phyloP scores from a whole-genome alignment of 371 early-diverging fungal genomes.

The Mucor velutinosus region DNA sequence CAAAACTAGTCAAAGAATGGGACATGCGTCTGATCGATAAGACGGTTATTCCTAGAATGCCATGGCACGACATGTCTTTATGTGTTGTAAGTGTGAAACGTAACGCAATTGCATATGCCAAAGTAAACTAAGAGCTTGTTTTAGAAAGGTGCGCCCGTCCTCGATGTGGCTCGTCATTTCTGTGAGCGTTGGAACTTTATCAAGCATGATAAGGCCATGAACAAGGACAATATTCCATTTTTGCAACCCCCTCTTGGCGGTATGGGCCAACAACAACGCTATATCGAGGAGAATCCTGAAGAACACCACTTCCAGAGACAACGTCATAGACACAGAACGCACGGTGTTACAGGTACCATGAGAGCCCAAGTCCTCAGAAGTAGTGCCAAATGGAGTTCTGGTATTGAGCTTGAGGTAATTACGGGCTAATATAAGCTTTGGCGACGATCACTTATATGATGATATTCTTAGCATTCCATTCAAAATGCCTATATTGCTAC shows the following conservation, averaged over 20 bases:
- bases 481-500: conserved; percentile 80
- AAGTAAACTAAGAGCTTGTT: not conserved
- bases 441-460: not conserved
- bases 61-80: conserved; percentile 94
- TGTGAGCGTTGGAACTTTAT: conserved; percentile 93
- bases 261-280: conserved; percentile 32
- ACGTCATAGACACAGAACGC: conserved; percentile 40
- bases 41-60: conserved; percentile 81
- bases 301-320: conserved; percentile 17
- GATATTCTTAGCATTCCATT: conserved; percentile 69
- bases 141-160: conserved; percentile 73
- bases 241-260: conserved; percentile 55
- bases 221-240: conserved; percentile 39
- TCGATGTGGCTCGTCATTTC: conserved; percentile 89
- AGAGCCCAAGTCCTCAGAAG: conserved; percentile 74
- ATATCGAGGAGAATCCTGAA: conserved; percentile 22
- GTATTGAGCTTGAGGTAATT: conserved; percentile 55
- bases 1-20: conserved; percentile 55
- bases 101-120: conserved; percentile 4
- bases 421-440: not conserved
- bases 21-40: conserved; percentile 68
- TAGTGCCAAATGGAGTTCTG: conserved; percentile 70
- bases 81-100: conserved; percentile 56
- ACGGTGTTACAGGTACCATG: conserved; percentile 51
- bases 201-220: conserved; percentile 56